Evolutionary conservation across 2,329 filamentous ascomycete genomes (phyloP).

Genomic region (Penicillium occitanis): DNA sequence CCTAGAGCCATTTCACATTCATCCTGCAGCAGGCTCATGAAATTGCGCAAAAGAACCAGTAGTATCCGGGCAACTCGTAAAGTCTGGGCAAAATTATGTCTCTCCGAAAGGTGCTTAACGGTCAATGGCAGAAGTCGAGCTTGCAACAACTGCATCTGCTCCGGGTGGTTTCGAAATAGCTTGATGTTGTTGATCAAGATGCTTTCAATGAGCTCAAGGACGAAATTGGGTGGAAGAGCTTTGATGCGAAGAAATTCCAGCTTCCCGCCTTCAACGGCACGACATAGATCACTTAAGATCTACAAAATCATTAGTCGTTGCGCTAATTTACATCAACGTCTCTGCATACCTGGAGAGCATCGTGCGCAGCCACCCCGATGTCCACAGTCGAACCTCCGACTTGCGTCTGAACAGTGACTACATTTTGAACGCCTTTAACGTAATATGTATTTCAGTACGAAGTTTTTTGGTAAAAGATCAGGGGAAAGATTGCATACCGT

Average conservation of each 20-base stretch:
- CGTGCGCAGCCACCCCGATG: slow-evolving; percentile 73
- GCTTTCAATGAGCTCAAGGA: slow-evolving; percentile 88
- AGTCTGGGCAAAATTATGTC: slow-evolving; percentile 75
- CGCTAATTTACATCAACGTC: slow-evolving; percentile 8
- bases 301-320: slow-evolving; percentile 33
- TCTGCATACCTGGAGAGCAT: slow-evolving; percentile 69
- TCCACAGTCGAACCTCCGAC: slow-evolving; percentile 63
- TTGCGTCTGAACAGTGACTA: slow-evolving; percentile 62
- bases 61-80: slow-evolving; percentile 80
- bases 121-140: slow-evolving; percentile 79
- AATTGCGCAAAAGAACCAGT: slow-evolving; percentile 74
- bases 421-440: slow-evolving; percentile 43
- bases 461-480: background rate
- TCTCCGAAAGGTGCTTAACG: slow-evolving; percentile 73
- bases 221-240: slow-evolving; percentile 75
- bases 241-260: slow-evolving; percentile 80
- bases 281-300: slow-evolving; percentile 86
- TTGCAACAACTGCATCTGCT: slow-evolving; percentile 77
- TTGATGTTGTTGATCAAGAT: slow-evolving; percentile 81
- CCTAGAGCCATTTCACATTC: slow-evolving; percentile 83
- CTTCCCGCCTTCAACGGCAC: slow-evolving; percentile 79
- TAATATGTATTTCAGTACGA: background rate
- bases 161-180: slow-evolving; percentile 74
- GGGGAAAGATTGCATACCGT: slow-evolving; percentile 53
- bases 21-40: slow-evolving; percentile 69